Base-by-base conservation (phyloP, 306 rosid genomes). In the Lathyrus tuberosus region DNA sequence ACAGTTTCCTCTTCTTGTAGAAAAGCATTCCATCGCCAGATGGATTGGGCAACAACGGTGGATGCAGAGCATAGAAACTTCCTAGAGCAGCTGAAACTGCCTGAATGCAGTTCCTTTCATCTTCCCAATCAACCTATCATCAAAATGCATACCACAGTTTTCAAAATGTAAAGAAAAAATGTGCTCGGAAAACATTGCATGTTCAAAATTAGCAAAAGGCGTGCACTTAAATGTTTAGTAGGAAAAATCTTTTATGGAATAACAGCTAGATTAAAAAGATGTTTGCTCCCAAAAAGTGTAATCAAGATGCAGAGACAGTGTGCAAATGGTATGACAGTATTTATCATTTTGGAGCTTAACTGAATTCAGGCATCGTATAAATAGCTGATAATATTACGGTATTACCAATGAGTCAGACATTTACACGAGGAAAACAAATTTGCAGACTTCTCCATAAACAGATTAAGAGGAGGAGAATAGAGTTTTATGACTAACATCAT, bases 31-130 rank as follows among this genome's bases (percentile, higher is more conserved):
- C 91, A 53, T 84, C 87, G 5, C 96, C 89, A 66, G 87, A 84
- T 46, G 96, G 98, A 79, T 93, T 93, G 74, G 97, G 97, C 76
- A 93, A 80, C 86, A 90, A 62, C 56, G 89, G 96, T 63, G 97
- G 97, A 83, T 90, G 97, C 91, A 88, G 84, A 13, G 96, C 97
- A 78, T 90, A 93, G 80, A 93, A 90, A 77, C 85, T 84, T 69
- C 91, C 98, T 28, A 93, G 81, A 74, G 96, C 89, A 79, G 94
- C 98, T 57, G 97, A 76, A 81, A 90, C 79, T 47, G 83, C 62
- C 86, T 88, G 96, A 44, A 93, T 67, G 80, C 96, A 90, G 49
- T 58, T 82, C 68, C 75, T 90, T 82, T 93, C 97, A 52, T 81
- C 87, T 62, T 86, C 96, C 98, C 97, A 93, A 74, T 93, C 89